Evolutionary conservation across 2,329 filamentous ascomycete genomes (phyloP).

Genomic region (Pseudocercospora eumusae): DNA sequence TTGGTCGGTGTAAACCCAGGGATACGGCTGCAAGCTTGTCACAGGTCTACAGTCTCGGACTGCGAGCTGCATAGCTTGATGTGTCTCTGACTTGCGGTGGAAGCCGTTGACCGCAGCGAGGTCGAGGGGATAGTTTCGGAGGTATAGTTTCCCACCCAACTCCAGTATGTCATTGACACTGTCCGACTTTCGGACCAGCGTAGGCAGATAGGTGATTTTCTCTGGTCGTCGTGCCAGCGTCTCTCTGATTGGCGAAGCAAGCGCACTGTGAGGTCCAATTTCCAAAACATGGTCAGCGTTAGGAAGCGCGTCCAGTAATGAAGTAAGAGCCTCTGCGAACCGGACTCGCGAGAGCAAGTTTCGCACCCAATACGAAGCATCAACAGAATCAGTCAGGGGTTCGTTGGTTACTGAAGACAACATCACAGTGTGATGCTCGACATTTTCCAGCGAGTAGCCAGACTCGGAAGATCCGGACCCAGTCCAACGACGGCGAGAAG

Average conservation of each 20-base stretch:
- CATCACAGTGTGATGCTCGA: neutral
- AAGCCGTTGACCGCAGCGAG: neutral
- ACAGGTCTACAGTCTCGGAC: neutral
- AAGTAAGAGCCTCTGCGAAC: neutral
- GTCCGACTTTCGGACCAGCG: neutral
- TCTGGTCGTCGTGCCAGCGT: neutral
- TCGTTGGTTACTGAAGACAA: neutral
- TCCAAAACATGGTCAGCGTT: neutral
- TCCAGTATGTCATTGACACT: neutral
- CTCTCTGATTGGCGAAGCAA: neutral
- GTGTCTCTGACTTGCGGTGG: neutral
- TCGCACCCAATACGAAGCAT: neutral
- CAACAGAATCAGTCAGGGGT: neutral
- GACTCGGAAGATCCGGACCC: neutral
- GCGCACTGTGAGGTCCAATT: neutral
- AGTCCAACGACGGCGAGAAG: neutral
- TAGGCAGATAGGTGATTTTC: neutral
- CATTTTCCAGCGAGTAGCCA: neutral
- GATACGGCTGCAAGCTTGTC: neutral
- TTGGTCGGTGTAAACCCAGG: neutral
- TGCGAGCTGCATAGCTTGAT: neutral
- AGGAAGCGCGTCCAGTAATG: neutral
- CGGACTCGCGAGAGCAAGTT: neutral
- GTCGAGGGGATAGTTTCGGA: neutral
- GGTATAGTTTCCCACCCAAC: neutral